These are phyloP conservation scores for Metarhizium sp. DNA, from an alignment of 2,329 filamentous ascomycete species.

Conservation along the genomic window DNA sequence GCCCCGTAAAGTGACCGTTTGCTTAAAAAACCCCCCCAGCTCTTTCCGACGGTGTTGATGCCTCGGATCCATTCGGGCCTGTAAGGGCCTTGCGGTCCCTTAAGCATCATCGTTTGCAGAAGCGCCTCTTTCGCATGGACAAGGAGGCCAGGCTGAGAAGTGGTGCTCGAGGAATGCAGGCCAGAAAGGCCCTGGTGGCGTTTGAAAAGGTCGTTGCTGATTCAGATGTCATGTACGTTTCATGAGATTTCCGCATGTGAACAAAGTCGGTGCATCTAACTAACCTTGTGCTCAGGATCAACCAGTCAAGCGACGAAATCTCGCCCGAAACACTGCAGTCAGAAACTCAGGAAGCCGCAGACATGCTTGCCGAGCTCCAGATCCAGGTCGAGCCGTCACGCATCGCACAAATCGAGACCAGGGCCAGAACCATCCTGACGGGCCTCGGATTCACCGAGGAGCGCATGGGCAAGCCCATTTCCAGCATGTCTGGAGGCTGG, in stretches of 20 bases:
- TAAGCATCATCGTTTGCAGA: constrained; percentile 51
- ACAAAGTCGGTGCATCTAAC: neutral
- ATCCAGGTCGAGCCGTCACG: constrained; percentile 57
- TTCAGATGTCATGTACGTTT: constrained; percentile 39
- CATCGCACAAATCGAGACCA: constrained; percentile 53
- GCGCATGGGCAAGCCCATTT: constrained; percentile 48
- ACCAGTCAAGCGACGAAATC: constrained; percentile 47
- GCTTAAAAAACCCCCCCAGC: constrained; percentile 23
- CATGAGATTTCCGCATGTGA: neutral
- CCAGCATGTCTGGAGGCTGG: constrained; percentile 69
- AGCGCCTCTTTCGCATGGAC: constrained; percentile 57
- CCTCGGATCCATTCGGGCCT: constrained; percentile 44
- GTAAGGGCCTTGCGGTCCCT: constrained; percentile 53
- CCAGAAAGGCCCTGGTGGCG: constrained; percentile 62
- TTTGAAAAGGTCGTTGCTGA: constrained; percentile 58
- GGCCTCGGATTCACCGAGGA: constrained; percentile 64
- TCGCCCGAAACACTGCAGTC: constrained; percentile 44
- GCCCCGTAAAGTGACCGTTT: too few species aligned
- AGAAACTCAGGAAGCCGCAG: constrained; percentile 60
- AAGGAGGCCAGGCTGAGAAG: constrained; percentile 67
- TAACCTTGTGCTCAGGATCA: constrained; percentile 22
- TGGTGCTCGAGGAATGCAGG: constrained; percentile 63
- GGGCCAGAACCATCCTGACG: constrained; percentile 54
- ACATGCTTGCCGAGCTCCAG: constrained; percentile 61
- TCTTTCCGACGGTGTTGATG: constrained; percentile 51